Evolutionary conservation across 192 early-diverging fungal species (phyloP), one percentile per base, ranked within the genome.

Genomic region (Dimargaris cristalligena): DNA sequence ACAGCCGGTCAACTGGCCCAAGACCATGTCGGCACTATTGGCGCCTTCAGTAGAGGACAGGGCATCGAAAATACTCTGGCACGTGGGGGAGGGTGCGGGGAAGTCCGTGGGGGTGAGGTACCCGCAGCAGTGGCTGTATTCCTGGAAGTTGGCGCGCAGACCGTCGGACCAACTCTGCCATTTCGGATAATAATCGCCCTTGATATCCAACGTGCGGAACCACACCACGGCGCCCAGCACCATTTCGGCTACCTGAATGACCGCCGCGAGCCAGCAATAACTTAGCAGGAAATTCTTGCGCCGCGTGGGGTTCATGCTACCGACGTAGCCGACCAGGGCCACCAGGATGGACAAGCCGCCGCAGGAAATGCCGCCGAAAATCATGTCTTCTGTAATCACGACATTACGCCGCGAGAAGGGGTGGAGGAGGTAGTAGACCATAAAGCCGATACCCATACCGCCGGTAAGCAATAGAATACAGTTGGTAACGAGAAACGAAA

Each of bases 61-160:
- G 20, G 32, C 31, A 13, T 14, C 13, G 54, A 9, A 20, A 11
- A 29, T n/a, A 1, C 31, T 13, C 20, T 28, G 29, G 23, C 54
- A 56, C 54, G 9, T 13, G 29, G 28, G 16, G 3, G 54, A 56
- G 31, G 30, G 32, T 1, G 31, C 54, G 20, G 29, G 16, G 29
- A 34, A 56, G 32, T 56, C 54, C 31, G 10, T 23, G 1, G 54
- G 23, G 32, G 16, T 29, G 30, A 33, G 34, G 23, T 33, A 56
- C 2, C 54, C 54, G 34, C 54, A 56, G 54, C 54, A 56, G 54
- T 20, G 54, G 29, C 54, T 34, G 23, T 33, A 56, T 20, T 56
- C 54, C 32, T 56, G 54, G 18, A 56, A 56, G 18, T 56, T 34
- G 16, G 16, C 31, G 32, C 54, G 54, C 54, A 56, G 34, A 0